Percentiles rank a stretch among this genome's conserved stretches.
These are phyloP conservation scores for Geotrichum bryndzae DNA, from an alignment of 1,139 yeast species.

Conservation along the genomic window DNA sequence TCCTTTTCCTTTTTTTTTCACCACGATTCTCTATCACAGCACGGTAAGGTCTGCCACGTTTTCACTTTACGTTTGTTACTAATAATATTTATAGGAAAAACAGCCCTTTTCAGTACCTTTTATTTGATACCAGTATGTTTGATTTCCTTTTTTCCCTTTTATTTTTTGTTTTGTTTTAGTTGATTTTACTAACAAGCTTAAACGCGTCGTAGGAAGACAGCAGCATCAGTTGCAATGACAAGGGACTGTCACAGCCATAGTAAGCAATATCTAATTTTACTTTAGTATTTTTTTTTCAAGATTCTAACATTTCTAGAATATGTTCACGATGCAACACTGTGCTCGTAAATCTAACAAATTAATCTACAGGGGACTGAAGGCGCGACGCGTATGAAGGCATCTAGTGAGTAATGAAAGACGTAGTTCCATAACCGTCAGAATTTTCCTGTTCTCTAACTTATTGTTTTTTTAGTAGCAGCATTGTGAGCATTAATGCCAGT, in stretches of 20 bases:
- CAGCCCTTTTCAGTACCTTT: neutral
- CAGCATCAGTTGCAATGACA: neutral
- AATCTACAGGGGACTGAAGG: neutral
- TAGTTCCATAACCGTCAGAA: neutral
- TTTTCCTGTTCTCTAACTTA: neutral
- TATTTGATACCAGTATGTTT: neutral
- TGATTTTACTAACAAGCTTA: neutral
- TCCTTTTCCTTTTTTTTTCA: neutral
- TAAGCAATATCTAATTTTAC: neutral
- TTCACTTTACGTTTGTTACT: neutral
- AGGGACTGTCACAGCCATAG: neutral
- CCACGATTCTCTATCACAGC: neutral
- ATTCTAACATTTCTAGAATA: no score
- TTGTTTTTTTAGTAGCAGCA: neutral
- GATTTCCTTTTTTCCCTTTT: neutral
- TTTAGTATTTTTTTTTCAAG: neutral
- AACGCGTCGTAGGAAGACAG: neutral
- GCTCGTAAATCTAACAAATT: neutral
- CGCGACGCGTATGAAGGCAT: neutral
- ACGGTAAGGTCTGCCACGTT: neutral
- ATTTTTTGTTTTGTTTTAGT: neutral
- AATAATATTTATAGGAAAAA: neutral
- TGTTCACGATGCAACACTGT: neutral
- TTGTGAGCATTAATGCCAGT: neutral
- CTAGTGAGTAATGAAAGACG: neutral